These are phyloP conservation scores for Dioszegia hungarica DNA, from an alignment of 768 basidiomycete species.

Conservation along the genomic window DNA sequence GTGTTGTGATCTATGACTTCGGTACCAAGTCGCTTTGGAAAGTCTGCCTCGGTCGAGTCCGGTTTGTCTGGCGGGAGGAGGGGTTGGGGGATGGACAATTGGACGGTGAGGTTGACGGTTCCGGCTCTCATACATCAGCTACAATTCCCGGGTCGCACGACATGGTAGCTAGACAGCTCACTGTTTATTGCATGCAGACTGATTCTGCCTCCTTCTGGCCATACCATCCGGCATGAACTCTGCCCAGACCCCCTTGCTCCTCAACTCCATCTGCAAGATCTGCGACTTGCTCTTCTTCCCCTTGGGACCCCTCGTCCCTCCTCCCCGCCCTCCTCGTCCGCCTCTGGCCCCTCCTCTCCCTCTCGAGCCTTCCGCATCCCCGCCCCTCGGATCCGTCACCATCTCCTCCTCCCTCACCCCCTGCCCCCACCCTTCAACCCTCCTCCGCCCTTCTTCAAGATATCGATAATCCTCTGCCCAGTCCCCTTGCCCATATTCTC, in stretches of 20 bases:
- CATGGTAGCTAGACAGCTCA: slow-evolving; percentile 50
- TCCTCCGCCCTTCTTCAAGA: slow-evolving; percentile 74
- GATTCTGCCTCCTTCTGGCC: slow-evolving; percentile 70
- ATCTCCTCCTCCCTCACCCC: slow-evolving; percentile 37
- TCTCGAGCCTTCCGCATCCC: slow-evolving; percentile 31
- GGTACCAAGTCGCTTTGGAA: too few species aligned
- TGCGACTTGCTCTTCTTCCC: slow-evolving; percentile 61
- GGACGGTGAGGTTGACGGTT: slow-evolving; percentile 43
- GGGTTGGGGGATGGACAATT: slow-evolving; percentile 48
- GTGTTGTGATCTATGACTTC: too few species aligned
- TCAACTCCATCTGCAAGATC: slow-evolving; percentile 65
- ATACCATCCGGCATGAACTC: slow-evolving; percentile 76
- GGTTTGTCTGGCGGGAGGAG: slow-evolving; percentile 39
- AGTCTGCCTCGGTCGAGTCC: slow-evolving; percentile 48
- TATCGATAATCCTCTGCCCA: slow-evolving; percentile 87
- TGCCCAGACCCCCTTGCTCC: slow-evolving; percentile 62
- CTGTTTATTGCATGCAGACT: slow-evolving; percentile 78
- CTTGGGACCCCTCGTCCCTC: slow-evolving; percentile 57
- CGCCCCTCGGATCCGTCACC: slow-evolving; percentile 22
- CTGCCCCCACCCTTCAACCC: slow-evolving; percentile 63
- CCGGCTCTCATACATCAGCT: slow-evolving; percentile 3
- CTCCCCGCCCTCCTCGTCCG: slow-evolving; percentile 49
- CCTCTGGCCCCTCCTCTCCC: slow-evolving; percentile 53
- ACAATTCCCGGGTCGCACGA: not conserved
- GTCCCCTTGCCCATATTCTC: slow-evolving; percentile 73